These are phyloP conservation scores for Thalia dealbata DNA, from an alignment of 176 grass and related monocot genomes.

Conservation along the genomic window DNA sequence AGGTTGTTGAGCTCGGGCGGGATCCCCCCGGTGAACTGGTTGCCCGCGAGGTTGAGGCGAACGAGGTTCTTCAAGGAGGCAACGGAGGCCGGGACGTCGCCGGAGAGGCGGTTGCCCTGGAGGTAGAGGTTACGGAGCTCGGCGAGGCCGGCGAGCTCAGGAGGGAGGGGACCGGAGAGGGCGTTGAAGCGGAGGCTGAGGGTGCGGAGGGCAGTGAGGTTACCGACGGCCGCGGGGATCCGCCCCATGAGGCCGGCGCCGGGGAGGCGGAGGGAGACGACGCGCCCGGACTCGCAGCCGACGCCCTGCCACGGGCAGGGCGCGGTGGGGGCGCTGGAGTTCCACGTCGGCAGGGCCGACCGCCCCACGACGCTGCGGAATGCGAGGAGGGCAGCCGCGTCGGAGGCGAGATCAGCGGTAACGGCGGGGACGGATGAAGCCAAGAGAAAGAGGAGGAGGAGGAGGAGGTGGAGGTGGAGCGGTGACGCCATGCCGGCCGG, in stretches of 20 bases:
- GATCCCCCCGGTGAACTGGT: constrained; percentile 15
- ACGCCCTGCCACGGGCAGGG: constrained; percentile 14
- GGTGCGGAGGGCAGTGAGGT: constrained; percentile 5
- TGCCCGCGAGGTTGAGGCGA: constrained; percentile 11
- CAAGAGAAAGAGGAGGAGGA: neutral
- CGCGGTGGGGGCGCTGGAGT: neutral
- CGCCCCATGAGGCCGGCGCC: neutral
- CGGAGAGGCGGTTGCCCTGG: constrained; percentile 6
- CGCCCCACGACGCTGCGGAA: neutral
- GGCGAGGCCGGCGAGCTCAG: neutral
- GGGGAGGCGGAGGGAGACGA: constrained; percentile 3
- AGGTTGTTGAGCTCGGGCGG: constrained; percentile 34
- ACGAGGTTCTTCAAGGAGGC: constrained; percentile 4
- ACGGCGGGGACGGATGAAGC: neutral
- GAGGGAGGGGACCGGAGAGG: constrained; percentile 13
- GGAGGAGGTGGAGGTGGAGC: neutral
- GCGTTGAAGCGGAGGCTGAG: constrained; percentile 17
- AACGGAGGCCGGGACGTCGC: neutral
- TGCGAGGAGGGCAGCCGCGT: constrained; percentile 1
- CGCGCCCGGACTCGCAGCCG: neutral
- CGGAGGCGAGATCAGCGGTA: constrained; percentile 1
- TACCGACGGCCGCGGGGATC: constrained; percentile 10
- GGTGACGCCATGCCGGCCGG: neutral
- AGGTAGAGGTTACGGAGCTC: constrained; percentile 9
- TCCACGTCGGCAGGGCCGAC: neutral